Percentiles rank a stretch among this genome's conserved stretches.
phyloP scores from a whole-genome alignment of 306 rosid genomes.

The Psophocarpus tetragonolobus region DNA sequence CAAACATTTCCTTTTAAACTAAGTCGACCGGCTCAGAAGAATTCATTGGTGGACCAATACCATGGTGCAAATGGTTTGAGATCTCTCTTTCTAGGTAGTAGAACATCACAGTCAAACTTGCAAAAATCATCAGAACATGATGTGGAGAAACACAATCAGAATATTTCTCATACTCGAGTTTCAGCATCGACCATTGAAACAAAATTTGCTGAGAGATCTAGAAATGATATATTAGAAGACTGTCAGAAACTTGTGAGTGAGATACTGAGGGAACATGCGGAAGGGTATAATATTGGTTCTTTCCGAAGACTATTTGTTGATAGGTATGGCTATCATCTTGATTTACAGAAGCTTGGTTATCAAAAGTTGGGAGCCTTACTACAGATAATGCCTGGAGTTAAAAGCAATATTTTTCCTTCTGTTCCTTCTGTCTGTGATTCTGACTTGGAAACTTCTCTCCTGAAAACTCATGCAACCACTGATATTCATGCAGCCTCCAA shows the following conservation, averaged over 20 bases:
- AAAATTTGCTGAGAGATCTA: conserved; percentile 42
- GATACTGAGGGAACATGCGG: conserved; percentile 51
- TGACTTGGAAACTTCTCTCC: conserved; percentile 35
- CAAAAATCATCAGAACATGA: conserved; percentile 44
- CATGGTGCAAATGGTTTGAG: conserved; percentile 51
- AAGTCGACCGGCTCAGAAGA: too few species aligned
- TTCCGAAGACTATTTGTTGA: conserved; percentile 49
- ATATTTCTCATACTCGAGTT: conserved; percentile 41
- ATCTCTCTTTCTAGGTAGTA: conserved; percentile 52
- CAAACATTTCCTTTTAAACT: too few species aligned
- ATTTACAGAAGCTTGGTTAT: conserved; percentile 66
- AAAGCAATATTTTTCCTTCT: conserved; percentile 43
- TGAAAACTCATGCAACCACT: conserved; percentile 29
- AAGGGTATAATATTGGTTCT: conserved; percentile 50
- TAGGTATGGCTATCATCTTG: conserved; percentile 62
- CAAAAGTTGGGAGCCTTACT: conserved; percentile 53
- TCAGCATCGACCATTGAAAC: conserved; percentile 32
- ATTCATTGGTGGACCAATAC: too few species aligned
- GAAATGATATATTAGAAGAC: conserved; percentile 49
- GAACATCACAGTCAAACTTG: conserved; percentile 35
- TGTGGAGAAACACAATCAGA: conserved; percentile 42
- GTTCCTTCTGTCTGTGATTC: conserved; percentile 32
- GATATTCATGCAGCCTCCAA: conserved; percentile 10
- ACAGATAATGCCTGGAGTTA: conserved; percentile 62
- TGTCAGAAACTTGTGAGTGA: conserved; percentile 67